phyloP scores from a whole-genome alignment of 2,329 filamentous ascomycete species.

The Coleophoma crateriformis region DNA sequence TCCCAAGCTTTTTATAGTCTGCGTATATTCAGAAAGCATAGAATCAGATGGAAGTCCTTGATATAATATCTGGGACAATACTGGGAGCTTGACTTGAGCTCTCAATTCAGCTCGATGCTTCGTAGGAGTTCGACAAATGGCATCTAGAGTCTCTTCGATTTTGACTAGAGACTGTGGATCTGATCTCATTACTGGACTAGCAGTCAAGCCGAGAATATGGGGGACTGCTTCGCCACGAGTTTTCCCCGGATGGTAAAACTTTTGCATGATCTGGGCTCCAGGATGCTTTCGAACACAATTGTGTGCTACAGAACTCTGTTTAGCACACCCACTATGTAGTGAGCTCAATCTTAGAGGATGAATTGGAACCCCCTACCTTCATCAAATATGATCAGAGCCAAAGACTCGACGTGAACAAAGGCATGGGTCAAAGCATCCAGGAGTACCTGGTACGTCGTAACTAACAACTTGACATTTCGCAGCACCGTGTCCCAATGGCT shows the following conservation, averaged over 20 bases:
- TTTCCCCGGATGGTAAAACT: conserved; percentile 22
- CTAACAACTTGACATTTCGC: conserved; percentile 48
- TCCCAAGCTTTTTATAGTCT: conserved; percentile 13
- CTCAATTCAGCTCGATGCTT: conserved; percentile 43
- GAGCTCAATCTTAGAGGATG: no score
- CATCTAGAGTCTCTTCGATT: conserved; percentile 49
- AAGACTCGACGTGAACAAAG: conserved; percentile 48
- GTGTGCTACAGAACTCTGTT: conserved; percentile 17
- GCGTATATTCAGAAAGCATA: conserved; percentile 4
- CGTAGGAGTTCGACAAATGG: conserved; percentile 50
- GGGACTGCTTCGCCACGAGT: conserved; percentile 11
- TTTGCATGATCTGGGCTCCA: conserved; percentile 24
- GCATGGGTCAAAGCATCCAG: conserved; percentile 56
- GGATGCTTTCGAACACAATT: conserved; percentile 24
- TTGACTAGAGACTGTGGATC: conserved; percentile 14
- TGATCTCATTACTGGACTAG: conserved; percentile 26
- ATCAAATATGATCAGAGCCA: conserved; percentile 60
- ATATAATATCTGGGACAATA: conserved; percentile 15
- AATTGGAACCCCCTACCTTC: conserved; percentile 41
- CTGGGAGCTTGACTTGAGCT: conserved; percentile 19
- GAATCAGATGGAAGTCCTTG: not conserved
- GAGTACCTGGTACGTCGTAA: conserved; percentile 56
- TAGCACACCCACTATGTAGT: not conserved
- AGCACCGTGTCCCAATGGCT: conserved; percentile 54
- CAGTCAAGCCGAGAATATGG: conserved; percentile 25